A percentile compares a stretch with the other conserved stretches of the same genome.
These are phyloP conservation scores for Heliamphora pulchella DNA, from an alignment of 179 eudicot genomes.

Conservation along the genomic window DNA sequence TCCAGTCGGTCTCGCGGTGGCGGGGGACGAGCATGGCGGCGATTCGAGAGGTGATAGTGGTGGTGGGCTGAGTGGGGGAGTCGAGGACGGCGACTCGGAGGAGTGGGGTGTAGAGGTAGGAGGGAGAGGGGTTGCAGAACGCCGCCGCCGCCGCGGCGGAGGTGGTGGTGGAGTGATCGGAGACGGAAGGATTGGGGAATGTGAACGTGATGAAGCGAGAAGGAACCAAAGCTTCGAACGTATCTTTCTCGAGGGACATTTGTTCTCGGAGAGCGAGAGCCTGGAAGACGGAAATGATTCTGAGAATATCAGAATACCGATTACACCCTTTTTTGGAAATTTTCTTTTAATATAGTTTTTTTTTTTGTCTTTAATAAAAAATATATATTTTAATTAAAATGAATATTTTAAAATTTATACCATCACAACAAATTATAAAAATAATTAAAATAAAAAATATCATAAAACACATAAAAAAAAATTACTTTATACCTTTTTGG, in stretches of 20 bases:
- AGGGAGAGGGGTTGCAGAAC: not conserved
- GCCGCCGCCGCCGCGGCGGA: no score
- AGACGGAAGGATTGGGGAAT: constrained; percentile 34
- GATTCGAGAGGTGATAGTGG: constrained; percentile 22
- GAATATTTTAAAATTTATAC: no score
- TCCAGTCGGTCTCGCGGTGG: constrained; percentile 74
- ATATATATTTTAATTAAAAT: no score
- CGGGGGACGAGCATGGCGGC: constrained; percentile 74
- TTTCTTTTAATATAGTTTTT: no score
- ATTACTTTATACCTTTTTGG: no score
- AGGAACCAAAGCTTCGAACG: constrained; percentile 46
- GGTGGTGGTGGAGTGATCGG: not conserved
- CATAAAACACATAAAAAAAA: no score
- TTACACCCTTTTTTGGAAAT: no score
- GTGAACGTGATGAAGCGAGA: constrained; percentile 65
- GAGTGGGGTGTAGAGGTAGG: constrained; percentile 29
- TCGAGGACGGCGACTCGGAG: constrained; percentile 74
- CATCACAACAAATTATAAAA: no score
- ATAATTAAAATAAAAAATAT: no score
- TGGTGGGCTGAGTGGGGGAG: constrained; percentile 41
- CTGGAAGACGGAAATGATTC: not conserved
- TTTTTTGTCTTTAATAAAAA: no score
- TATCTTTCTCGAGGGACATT: constrained; percentile 35
- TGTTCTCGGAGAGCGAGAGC: not conserved
- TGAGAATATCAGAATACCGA: no score